Evolutionary conservation across 305 asterid genomes (phyloP).

Genomic region (Striga hermonthica): DNA sequence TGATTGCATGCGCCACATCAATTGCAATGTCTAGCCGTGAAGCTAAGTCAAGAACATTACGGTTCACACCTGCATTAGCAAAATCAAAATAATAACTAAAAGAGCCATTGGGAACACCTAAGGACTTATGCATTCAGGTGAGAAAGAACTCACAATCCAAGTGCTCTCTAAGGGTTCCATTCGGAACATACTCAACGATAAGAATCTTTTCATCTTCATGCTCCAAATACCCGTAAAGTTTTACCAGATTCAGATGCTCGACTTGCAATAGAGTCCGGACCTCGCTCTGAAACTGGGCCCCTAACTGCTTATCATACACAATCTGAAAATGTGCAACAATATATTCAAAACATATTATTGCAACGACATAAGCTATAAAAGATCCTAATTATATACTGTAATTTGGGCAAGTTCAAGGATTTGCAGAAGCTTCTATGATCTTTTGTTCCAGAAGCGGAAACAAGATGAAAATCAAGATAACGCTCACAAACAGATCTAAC

Average conservation of each 20-base stretch:
- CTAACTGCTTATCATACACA: constrained; percentile 60
- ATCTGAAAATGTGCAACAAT: constrained; percentile 39
- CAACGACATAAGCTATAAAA: background rate
- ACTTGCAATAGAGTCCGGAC: constrained; percentile 62
- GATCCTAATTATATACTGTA: background rate
- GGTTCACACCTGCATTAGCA: constrained; percentile 51
- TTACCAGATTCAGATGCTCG: constrained; percentile 83
- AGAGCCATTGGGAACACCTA: background rate
- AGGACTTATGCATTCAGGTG: constrained; percentile 1
- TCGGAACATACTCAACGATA: constrained; percentile 79
- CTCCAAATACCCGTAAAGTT: constrained; percentile 70
- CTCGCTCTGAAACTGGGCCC: constrained; percentile 70
- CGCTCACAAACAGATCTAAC: too few species aligned
- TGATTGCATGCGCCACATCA: constrained; percentile 90
- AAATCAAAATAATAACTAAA: constrained; percentile 3
- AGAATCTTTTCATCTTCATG: constrained; percentile 75
- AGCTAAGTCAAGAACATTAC: constrained; percentile 62
- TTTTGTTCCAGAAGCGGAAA: too few species aligned
- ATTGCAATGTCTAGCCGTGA: constrained; percentile 75
- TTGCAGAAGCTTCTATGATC: too few species aligned
- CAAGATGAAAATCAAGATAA: too few species aligned
- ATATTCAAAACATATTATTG: background rate
- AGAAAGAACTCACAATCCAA: constrained; percentile 66
- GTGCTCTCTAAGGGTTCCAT: constrained; percentile 82
- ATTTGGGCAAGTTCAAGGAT: too few species aligned